phyloP scores from a whole-genome alignment of 345 rosid genomes.

The Litchi chinensis region DNA sequence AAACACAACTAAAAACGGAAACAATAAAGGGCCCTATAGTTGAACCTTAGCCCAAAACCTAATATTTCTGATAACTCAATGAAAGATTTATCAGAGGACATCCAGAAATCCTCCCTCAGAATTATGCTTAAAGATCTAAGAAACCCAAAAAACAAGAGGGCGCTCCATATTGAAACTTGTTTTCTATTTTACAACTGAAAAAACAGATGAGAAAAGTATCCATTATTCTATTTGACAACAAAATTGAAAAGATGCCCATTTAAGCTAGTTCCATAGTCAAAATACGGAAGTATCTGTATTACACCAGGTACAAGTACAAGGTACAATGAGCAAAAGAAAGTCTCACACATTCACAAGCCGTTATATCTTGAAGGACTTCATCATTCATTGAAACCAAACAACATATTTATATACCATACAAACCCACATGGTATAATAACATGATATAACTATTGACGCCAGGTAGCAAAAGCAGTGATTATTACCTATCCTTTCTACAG shows the following conservation, averaged over 20 bases:
- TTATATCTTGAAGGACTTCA: not conserved
- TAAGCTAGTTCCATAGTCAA: not conserved
- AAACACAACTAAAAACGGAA: not conserved
- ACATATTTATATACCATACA: not conserved
- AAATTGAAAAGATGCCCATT: not conserved
- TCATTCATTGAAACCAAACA: not conserved
- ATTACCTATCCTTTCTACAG: constrained; percentile 3
- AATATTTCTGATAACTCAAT: not conserved
- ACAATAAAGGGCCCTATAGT: not conserved
- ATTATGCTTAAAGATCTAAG: not conserved
- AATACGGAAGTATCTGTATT: not conserved
- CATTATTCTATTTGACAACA: not conserved
- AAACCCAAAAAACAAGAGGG: not conserved
- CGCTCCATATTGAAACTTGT: not conserved
- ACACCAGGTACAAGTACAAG: not conserved
- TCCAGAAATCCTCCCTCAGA: not conserved
- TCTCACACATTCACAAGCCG: not conserved
- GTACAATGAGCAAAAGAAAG: not conserved
- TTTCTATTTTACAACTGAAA: not conserved
- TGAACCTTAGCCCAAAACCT: not conserved
- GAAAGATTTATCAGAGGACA: not conserved
- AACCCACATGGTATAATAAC: not conserved
- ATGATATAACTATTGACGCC: constrained; percentile 2
- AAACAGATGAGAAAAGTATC: not conserved
- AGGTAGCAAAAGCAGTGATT: not conserved